Evolutionary conservation across 2,329 filamentous ascomycete genomes (phyloP).

Genomic region (Talaromyces sp.): DNA sequence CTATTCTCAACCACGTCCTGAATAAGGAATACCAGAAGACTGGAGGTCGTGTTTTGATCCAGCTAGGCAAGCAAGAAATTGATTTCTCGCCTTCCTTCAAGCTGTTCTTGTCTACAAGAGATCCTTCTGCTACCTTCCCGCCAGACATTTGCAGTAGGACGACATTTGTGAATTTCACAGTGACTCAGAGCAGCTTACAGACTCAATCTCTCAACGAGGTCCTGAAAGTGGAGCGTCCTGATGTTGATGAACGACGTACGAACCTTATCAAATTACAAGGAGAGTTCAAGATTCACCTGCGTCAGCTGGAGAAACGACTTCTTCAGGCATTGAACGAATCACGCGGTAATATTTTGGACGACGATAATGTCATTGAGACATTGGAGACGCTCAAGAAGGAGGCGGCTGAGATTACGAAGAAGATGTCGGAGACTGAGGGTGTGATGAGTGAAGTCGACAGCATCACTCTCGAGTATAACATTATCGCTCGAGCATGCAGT

Average conservation of each 20-base stretch:
- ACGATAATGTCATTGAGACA: conserved; percentile 96
- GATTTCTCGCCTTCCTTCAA: conserved; percentile 97
- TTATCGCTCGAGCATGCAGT: conserved; percentile 91
- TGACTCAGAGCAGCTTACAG: conserved; percentile 96
- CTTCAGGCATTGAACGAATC: conserved; percentile 95
- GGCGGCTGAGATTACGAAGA: conserved; percentile 88
- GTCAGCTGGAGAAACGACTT: conserved; percentile 88
- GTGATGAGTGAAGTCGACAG: conserved; percentile 97
- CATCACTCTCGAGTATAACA: conserved; percentile 89
- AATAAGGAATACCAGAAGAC: conserved; percentile 99
- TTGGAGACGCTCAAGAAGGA: conserved; percentile 97
- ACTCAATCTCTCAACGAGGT: conserved; percentile 97
- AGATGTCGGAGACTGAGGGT: conserved; percentile 94
- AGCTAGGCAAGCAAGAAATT: conserved; percentile 97
- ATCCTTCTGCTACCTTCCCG: conserved; percentile 91
- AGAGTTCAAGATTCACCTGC: conserved; percentile 97
- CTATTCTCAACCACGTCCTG: conserved; percentile 94
- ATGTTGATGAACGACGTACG: conserved; percentile 91
- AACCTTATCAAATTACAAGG: conserved; percentile 98
- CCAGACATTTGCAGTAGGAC: conserved; percentile 97
- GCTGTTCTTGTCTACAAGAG: conserved; percentile 88
- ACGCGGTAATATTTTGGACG: conserved; percentile 93
- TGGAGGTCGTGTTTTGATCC: conserved; percentile 93
- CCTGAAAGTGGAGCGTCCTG: conserved; percentile 91
- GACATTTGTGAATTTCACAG: conserved; percentile 98